Base-by-base conservation (phyloP, 164 flowering plant species). In the Echeveria elegans region DNA sequence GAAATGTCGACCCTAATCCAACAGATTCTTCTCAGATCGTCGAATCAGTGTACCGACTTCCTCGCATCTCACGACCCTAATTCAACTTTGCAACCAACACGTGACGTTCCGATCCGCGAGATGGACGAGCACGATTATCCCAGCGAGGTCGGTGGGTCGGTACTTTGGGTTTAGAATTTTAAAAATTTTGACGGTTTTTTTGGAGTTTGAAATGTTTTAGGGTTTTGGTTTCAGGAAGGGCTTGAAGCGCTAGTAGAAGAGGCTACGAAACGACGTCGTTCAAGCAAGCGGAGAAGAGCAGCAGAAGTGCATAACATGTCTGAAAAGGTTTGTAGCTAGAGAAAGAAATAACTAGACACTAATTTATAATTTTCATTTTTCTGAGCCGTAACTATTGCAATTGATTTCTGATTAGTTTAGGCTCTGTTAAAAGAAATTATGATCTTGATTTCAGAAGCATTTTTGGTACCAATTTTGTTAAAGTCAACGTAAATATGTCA, bases 301-400 rank as follows among this genome's bases (percentile, higher is more conserved):
- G 95, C 98, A 5, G 92, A 92, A 66, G 88, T 92, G 56, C 98
- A 92, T 74, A 92, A 92, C 77, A 73, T 88, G 60, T 89, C 98
- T 32, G 98, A 92, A 76, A 92, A 90, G 88, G 98, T 92, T 32
- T 18, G n/a, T 45, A 14, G n/a, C n/a, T n/a, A n/a, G n/a, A n/a
- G n/a, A n/a, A n/a, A n/a, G n/a, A n/a, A n/a, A n/a, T n/a, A n/a
- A n/a, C n/a, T n/a, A n/a, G n/a, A n/a, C n/a, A n/a, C n/a, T n/a
- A n/a, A n/a, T n/a, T n/a, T n/a, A n/a, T n/a, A n/a, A n/a, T n/a
- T n/a, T n/a, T n/a, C n/a, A n/a, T n/a, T n/a, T n/a, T n/a, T n/a
- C n/a, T n/a, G n/a, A n/a, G n/a, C n/a, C n/a, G n/a, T n/a, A n/a
- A n/a, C n/a, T n/a, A n/a, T n/a, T n/a, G n/a, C n/a, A n/a, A n/a